Conservation (phyloP, 2,329 filamentous ascomycete species). For the Exophiala sideris region DNA sequence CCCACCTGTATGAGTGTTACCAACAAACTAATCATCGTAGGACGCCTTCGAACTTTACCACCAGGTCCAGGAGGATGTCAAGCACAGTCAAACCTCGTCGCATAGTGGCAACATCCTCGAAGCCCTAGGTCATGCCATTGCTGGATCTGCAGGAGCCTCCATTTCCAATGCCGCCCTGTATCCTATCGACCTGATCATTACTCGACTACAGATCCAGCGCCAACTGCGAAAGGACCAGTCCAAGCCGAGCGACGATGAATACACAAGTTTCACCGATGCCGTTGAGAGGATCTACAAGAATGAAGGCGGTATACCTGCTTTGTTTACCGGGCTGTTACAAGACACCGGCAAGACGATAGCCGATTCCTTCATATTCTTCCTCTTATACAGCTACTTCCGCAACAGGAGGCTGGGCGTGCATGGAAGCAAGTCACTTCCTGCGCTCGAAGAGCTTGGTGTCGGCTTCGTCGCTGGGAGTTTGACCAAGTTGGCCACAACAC, state of each 20-base stretch:
- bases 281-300: constrained; percentile 65
- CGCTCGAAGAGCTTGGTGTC: constrained; percentile 69
- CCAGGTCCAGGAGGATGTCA: constrained; percentile 36
- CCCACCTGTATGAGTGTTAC: not conserved
- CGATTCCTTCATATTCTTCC: constrained; percentile 83
- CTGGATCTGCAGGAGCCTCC: constrained; percentile 73
- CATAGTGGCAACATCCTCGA: constrained; percentile 53
- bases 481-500: constrained; percentile 73
- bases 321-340: constrained; percentile 64
- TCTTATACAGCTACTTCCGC: constrained; percentile 66
- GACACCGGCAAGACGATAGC: constrained; percentile 66
- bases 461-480: constrained; percentile 72
- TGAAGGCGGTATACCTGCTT: constrained; percentile 67
- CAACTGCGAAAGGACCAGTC: constrained; percentile 46
- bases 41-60: constrained; percentile 46
- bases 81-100: constrained; percentile 31
- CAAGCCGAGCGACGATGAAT: constrained; percentile 46
- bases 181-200: constrained; percentile 77
- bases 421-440: constrained; percentile 51
- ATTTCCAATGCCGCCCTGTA: constrained; percentile 76
- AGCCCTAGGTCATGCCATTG: constrained; percentile 75
- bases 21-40: constrained; percentile 24
- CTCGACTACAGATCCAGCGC: constrained; percentile 75
- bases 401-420: constrained; percentile 39
- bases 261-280: constrained; percentile 66